Evolutionary conservation across 768 basidiomycete genomes (phyloP).

Genomic region (Royoungia palumana): DNA sequence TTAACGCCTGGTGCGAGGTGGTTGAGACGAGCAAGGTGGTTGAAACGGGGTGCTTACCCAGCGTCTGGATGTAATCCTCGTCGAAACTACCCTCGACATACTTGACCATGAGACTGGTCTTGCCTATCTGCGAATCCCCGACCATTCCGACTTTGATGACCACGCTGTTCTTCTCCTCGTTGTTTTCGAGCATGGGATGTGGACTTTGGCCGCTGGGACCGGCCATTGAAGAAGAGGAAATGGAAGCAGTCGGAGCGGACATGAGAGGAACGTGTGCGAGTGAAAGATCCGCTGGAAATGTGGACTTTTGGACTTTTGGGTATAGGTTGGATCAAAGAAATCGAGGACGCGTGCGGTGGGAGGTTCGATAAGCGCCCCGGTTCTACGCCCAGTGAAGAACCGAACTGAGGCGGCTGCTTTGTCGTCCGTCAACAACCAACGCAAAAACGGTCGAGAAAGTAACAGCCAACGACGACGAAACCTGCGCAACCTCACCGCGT

Average conservation of each 20-base stretch:
- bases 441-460: constrained; percentile 23
- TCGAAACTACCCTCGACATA: constrained; percentile 99
- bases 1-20: constrained; percentile 67
- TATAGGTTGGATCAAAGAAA: constrained; percentile 26
- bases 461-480: constrained; percentile 8
- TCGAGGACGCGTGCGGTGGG: constrained; percentile 36
- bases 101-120: constrained; percentile 99
- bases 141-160: constrained; percentile 99
- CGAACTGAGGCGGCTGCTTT: constrained; percentile 28
- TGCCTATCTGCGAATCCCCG: constrained; percentile 98
- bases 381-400: constrained; percentile 29
- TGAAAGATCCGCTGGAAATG: constrained; percentile 16
- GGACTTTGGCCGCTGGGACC: constrained; percentile 54
- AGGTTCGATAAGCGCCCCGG: constrained; percentile 34
- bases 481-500: constrained; percentile 10
- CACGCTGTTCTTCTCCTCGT: constrained; percentile 82
- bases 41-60: constrained; percentile 55
- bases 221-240: constrained; percentile 40
- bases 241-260: constrained; percentile 51
- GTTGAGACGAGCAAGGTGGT: constrained; percentile 4
- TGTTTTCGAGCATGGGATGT: constrained; percentile 51
- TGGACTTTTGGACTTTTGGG: too few species aligned
- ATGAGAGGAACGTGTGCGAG: constrained; percentile 31
- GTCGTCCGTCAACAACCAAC: constrained; percentile 36
- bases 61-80: constrained; percentile 99